Evolutionary conservation across 495 filamentous ascomycete species (phyloP).

Genomic region (Lepraria neglecta): DNA sequence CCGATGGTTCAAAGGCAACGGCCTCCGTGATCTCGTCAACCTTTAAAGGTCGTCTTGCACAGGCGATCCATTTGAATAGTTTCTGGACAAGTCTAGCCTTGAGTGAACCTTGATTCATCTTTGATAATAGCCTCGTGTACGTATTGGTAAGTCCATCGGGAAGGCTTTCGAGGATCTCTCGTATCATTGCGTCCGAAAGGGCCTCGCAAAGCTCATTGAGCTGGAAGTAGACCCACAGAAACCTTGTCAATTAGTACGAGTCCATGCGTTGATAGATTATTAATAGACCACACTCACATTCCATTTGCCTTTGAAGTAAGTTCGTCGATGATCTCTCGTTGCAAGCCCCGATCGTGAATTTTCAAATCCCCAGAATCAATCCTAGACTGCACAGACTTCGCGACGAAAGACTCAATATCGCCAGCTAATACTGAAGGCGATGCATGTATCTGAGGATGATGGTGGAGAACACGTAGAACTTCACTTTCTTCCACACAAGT

Average conservation of each 20-base stretch:
- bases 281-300: conserved; percentile 22
- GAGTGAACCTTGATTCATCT: too few relatives aligned
- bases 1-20: conserved; percentile 30
- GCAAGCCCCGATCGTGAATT: conserved; percentile 13
- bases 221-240: conserved; percentile 32
- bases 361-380: conserved; percentile 21
- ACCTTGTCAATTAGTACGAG: conserved; percentile 19
- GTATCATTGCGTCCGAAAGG: conserved; percentile 22
- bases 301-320: conserved; percentile 26
- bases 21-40: conserved; percentile 36
- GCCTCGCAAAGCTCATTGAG: conserved; percentile 31
- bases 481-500: conserved; percentile 19
- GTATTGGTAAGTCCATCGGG: conserved; percentile 26
- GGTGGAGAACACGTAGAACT: conserved; percentile 7
- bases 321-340: conserved; percentile 18
- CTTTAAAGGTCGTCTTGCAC: conserved; percentile 29
- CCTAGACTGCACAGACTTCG: conserved; percentile 17
- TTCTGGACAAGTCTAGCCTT: not conserved
- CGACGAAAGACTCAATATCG: conserved; percentile 24
- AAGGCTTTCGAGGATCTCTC: conserved; percentile 22
- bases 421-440: not conserved
- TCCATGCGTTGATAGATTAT: not conserved
- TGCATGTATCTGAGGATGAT: conserved; percentile 9
- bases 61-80: conserved; percentile 29
- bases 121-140: conserved; percentile 13